phyloP scores from a whole-genome alignment of 257 asterid species.

The Anisodus acutangulus region DNA sequence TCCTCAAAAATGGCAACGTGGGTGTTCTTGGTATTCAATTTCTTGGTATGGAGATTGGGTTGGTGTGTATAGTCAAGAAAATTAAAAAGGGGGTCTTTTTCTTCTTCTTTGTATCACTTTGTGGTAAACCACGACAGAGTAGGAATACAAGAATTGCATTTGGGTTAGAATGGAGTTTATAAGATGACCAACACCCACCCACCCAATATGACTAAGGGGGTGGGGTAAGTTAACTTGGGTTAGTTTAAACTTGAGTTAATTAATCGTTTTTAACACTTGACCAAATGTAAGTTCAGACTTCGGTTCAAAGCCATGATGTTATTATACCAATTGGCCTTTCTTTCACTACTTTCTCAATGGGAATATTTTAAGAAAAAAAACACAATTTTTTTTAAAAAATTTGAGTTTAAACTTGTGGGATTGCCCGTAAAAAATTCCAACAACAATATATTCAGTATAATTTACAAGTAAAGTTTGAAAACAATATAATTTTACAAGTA shows the following conservation, averaged over 20 bases:
- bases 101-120: constrained; percentile 26
- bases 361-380: constrained; percentile 19
- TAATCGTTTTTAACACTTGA: constrained; percentile 60
- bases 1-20: background rate
- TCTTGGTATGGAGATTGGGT: constrained; percentile 39
- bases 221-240: background rate
- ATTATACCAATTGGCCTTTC: constrained; percentile 52
- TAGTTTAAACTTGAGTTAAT: constrained; percentile 36
- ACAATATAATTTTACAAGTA: too few relatives aligned
- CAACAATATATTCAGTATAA: too few relatives aligned
- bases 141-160: constrained; percentile 15
- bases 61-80: constrained; percentile 51
- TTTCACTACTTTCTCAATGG: constrained; percentile 31
- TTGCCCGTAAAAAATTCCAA: background rate
- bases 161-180: background rate
- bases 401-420: background rate
- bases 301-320: constrained; percentile 46
- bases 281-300: constrained; percentile 31
- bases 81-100: constrained; percentile 22
- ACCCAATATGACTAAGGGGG: background rate
- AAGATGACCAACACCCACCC: constrained; percentile 12
- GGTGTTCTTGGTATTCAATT: constrained; percentile 13
- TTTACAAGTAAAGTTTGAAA: too few relatives aligned
- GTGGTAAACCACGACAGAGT: constrained; percentile 46
- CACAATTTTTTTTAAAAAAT: background rate